Evolutionary conservation across 164 flowering plant species (phyloP).

Genomic region (Liquidambar formosana): DNA sequence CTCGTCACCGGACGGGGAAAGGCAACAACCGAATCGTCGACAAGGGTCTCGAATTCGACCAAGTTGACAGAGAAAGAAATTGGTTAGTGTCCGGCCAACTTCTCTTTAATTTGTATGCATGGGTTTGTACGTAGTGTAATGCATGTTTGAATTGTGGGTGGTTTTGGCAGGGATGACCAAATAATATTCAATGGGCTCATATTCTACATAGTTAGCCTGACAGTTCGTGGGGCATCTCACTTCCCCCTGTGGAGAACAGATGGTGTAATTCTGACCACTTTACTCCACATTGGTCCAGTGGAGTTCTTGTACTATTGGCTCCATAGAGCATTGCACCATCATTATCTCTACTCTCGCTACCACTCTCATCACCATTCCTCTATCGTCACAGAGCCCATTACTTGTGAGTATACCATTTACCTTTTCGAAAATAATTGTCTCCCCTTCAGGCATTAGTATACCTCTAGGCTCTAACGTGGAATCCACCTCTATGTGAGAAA

Average conservation of each 20-base stretch:
- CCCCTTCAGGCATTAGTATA: too few relatives aligned
- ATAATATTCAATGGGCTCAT: conserved; percentile 18
- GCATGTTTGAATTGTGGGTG: not conserved
- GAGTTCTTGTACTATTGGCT: conserved; percentile 21
- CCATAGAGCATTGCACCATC: conserved; percentile 23
- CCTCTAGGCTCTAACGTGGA: too few relatives aligned
- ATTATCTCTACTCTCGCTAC: conserved; percentile 21
- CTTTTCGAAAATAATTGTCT: too few relatives aligned
- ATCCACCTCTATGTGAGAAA: too few relatives aligned
- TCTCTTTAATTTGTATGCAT: too few relatives aligned
- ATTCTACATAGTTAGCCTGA: not conserved
- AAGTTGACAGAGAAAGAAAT: conserved; percentile 34
- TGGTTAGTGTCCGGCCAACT: too few relatives aligned
- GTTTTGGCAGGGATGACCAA: conserved; percentile 34
- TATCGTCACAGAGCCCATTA: conserved; percentile 19
- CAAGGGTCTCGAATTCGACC: conserved; percentile 39
- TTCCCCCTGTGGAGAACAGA: conserved; percentile 9
- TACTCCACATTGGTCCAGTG: conserved; percentile 16
- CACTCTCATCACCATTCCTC: conserved; percentile 26
- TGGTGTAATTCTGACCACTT: conserved; percentile 8
- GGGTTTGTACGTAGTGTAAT: too few relatives aligned
- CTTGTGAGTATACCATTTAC: conserved; percentile 3
- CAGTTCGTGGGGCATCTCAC: not conserved
- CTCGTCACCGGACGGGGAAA: conserved; percentile 55
- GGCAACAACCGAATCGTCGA: conserved; percentile 46